Conservation (phyloP, 139 green algal species). For the Chlamydomonas schloesseri region DNA sequence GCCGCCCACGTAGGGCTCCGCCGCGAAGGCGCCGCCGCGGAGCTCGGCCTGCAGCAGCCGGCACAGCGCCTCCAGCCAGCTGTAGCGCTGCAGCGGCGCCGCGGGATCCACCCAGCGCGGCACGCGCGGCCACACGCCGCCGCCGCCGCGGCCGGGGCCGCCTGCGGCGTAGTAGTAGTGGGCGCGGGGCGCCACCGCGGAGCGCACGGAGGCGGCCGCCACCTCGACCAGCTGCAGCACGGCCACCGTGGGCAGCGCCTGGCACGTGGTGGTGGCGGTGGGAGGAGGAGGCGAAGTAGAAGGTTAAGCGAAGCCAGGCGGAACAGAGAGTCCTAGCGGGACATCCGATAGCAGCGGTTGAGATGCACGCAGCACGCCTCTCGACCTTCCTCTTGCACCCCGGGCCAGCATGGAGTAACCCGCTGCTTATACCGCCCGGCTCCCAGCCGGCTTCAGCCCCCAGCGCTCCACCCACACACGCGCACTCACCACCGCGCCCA, state of each 20-base stretch:
- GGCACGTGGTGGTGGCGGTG: too few relatives aligned
- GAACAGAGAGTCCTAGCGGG: too few relatives aligned
- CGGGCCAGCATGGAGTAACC: too few relatives aligned
- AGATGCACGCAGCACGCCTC: too few relatives aligned
- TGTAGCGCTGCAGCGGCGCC: slow-evolving; percentile 58
- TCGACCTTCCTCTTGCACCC: too few relatives aligned
- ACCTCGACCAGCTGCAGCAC: slow-evolving; percentile 56
- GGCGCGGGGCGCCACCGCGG: slow-evolving; percentile 36
- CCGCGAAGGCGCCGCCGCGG: slow-evolving; percentile 15
- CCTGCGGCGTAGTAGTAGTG: neutral
- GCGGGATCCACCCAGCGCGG: slow-evolving; percentile 56
- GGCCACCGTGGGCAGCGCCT: slow-evolving; percentile 48
- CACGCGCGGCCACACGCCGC: slow-evolving; percentile 40
- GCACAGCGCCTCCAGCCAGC: slow-evolving; percentile 62
- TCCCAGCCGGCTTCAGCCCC: too few relatives aligned
- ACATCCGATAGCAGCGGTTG: too few relatives aligned
- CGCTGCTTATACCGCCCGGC: too few relatives aligned
- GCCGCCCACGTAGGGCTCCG: slow-evolving; percentile 57
- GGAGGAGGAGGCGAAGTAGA: neutral
- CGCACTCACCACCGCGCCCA: slow-evolving; percentile 32
- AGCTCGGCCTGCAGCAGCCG: slow-evolving; percentile 61
- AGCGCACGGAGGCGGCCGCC: slow-evolving; percentile 39
- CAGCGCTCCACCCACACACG: too few relatives aligned
- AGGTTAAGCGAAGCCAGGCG: too few relatives aligned
- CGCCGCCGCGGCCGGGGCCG: neutral